Conservation (phyloP, 371 early-diverging fungal genomes). For the Mycotypha africana region DNA sequence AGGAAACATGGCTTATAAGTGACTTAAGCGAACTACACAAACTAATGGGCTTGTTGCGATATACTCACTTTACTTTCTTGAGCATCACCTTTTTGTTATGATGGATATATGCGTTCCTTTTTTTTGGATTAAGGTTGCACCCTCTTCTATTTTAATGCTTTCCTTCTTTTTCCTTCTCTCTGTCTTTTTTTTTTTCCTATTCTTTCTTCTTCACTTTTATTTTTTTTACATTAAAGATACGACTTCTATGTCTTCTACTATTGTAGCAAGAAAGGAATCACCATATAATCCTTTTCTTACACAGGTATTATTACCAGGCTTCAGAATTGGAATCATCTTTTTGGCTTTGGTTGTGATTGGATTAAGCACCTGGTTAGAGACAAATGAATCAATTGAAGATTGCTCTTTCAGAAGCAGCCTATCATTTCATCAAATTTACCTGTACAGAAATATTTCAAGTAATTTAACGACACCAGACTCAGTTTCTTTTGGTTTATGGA, state of each 20-base stretch:
- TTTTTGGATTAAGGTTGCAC: too few relatives aligned
- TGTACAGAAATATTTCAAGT: conserved; percentile 24
- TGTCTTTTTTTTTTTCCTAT: conserved; percentile 1
- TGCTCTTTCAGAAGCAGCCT: conserved; percentile 24
- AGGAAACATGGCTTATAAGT: too few relatives aligned
- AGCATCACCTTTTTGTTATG: too few relatives aligned
- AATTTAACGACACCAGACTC: conserved; percentile 24
- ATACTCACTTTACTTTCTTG: too few relatives aligned
- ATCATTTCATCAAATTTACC: conserved; percentile 21
- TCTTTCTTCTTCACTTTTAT: background rate
- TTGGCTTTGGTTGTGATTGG: conserved; percentile 21
- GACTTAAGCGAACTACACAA: too few relatives aligned
- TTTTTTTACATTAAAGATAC: background rate
- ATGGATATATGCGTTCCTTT: too few relatives aligned
- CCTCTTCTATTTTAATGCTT: too few relatives aligned
- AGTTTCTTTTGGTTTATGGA: conserved; percentile 38
- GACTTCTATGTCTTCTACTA: background rate
- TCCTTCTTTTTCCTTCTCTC: conserved; percentile 2
- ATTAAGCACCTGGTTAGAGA: conserved; percentile 34
- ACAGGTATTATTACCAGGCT: conserved; percentile 20
- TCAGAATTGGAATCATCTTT: conserved; percentile 17
- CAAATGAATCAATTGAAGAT: conserved; percentile 16
- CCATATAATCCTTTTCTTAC: conserved; percentile 27
- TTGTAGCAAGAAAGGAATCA: conserved; percentile 16
- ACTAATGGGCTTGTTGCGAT: too few relatives aligned